A percentile compares a stretch with the other conserved stretches of the same genome.
Conservation (phyloP, 768 basidiomycete genomes). For the Lentinula edodes region DNA sequence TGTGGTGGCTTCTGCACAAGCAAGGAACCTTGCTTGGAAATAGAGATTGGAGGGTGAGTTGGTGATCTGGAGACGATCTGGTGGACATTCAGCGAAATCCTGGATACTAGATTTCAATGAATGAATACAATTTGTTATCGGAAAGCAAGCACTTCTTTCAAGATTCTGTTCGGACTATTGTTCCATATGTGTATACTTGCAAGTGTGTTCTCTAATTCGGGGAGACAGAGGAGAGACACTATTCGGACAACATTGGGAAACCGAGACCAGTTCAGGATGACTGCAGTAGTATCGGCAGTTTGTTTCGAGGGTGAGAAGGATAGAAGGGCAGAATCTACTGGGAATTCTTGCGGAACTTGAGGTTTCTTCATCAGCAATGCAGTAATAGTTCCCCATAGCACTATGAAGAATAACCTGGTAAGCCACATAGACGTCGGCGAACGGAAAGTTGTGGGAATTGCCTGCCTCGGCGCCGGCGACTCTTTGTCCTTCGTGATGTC, state of each 20-base stretch:
- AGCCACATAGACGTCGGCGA: not conserved
- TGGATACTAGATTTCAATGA: slow-evolving; percentile 7
- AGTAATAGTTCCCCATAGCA: not conserved
- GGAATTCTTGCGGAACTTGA: not conserved
- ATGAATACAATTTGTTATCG: not conserved
- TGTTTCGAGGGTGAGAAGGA: not conserved
- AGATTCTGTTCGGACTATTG: slow-evolving; percentile 29
- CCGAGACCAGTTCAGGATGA: slow-evolving; percentile 51
- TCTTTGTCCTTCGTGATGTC: not conserved
- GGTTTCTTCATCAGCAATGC: not conserved
- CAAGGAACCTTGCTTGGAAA: slow-evolving; percentile 41
- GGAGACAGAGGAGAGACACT: slow-evolving; percentile 33
- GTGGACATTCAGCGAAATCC: slow-evolving; percentile 29
- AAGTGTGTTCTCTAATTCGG: slow-evolving; percentile 34
- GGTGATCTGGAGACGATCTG: slow-evolving; percentile 32
- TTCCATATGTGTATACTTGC: slow-evolving; percentile 45
- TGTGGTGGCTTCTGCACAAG: slow-evolving; percentile 38
- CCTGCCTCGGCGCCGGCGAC: not conserved
- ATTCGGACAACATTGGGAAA: slow-evolving; percentile 39
- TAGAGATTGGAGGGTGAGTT: slow-evolving; percentile 40
- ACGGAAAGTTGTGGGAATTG: not conserved
- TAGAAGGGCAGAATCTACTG: not conserved
- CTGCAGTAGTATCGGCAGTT: slow-evolving; percentile 30
- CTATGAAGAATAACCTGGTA: not conserved
- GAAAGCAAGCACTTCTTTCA: slow-evolving; percentile 24